Percentiles rank a stretch among this genome's conserved stretches.
Conservation (phyloP, 306 rosid species). For the Clitoria ternatea region DNA sequence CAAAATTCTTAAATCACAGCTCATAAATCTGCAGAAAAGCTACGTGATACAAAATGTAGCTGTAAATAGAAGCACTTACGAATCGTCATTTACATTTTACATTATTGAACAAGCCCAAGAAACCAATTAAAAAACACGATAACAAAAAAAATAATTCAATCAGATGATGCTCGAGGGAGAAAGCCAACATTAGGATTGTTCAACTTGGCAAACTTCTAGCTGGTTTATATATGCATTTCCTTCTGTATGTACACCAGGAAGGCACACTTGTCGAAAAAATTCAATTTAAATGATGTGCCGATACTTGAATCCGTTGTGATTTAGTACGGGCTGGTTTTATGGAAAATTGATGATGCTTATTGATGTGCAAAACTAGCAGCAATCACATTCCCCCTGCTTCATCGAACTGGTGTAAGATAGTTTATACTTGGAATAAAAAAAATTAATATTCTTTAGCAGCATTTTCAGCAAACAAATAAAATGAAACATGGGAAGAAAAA, state of each 20-base stretch:
- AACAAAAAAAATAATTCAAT: not conserved
- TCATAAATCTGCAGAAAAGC: not conserved
- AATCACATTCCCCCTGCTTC: not conserved
- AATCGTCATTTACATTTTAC: constrained; percentile 25
- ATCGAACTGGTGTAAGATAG: not conserved
- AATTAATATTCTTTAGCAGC: not conserved
- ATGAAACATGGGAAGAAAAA: not conserved
- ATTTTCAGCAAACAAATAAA: not conserved
- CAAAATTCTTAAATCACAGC: constrained; percentile 1
- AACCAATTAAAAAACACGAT: not conserved
- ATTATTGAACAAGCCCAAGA: constrained; percentile 10
- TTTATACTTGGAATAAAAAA: not conserved
- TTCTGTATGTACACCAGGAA: not conserved
- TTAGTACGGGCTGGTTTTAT: not conserved
- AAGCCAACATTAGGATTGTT: not conserved
- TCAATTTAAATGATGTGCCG: not conserved
- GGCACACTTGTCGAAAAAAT: not conserved
- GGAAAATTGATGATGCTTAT: not conserved
- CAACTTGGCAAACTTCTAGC: constrained; percentile 9
- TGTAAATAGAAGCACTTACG: not conserved
- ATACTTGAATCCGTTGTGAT: not conserved
- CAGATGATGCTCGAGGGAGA: not conserved
- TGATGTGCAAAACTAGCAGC: not conserved
- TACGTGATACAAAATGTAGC: not conserved
- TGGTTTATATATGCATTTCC: not conserved